Evolutionary conservation across 2,329 filamentous ascomycete genomes (phyloP).

Genomic region (Venturia aucupariae): DNA sequence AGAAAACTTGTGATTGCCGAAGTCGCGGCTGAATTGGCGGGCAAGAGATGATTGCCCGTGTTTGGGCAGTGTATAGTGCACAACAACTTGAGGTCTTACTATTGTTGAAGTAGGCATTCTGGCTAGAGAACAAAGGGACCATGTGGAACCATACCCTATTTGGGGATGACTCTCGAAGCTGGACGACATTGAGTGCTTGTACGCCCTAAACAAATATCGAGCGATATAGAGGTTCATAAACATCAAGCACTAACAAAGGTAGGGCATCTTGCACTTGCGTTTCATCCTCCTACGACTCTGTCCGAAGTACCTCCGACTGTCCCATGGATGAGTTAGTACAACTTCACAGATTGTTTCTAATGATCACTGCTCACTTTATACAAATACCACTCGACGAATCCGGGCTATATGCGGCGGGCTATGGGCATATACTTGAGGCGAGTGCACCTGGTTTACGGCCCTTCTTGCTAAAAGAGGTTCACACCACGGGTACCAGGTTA

Average conservation of each 20-base stretch:
- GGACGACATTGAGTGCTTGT: not conserved
- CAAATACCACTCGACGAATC: not conserved
- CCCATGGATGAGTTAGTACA: not conserved
- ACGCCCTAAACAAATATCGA: not conserved
- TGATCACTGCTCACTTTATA: not conserved
- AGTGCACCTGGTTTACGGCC: not conserved
- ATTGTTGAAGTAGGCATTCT: not conserved
- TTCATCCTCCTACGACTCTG: not conserved
- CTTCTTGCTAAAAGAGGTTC: not conserved
- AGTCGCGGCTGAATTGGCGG: constrained; percentile 40
- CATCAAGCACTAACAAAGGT: not conserved
- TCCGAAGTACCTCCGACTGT: not conserved
- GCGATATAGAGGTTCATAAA: too few relatives aligned
- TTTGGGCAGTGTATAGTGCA: not conserved
- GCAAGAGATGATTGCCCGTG: not conserved
- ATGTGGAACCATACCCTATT: not conserved
- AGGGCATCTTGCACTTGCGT: not conserved
- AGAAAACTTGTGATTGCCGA: constrained; percentile 65
- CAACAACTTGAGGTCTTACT: too few relatives aligned
- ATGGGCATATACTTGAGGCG: not conserved
- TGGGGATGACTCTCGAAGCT: not conserved
- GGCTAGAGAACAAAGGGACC: not conserved
- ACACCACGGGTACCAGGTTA: not conserved
- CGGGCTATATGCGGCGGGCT: not conserved
- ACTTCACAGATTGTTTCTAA: not conserved